A percentile compares a stretch with the other conserved stretches of the same genome.
Conservation (phyloP, 176 grass and related monocot species). For the Avena atlantica region DNA sequence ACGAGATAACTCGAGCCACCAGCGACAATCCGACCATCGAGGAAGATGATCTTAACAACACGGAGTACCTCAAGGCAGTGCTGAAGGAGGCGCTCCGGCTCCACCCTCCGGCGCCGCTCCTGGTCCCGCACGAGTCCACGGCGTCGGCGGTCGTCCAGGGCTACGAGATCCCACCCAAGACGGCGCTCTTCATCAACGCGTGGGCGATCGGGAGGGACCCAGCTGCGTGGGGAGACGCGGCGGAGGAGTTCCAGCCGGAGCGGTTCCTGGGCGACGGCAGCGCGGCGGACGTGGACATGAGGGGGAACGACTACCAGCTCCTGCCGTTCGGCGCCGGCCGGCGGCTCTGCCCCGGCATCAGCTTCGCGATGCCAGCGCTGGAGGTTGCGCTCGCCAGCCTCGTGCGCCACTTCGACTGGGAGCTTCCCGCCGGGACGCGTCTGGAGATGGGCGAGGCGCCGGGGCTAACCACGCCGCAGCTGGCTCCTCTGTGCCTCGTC, state of each 20-base stretch:
- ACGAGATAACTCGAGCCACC: conserved; percentile 40
- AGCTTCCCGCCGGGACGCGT: conserved; percentile 24
- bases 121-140: conserved; percentile 57
- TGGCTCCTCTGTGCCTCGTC: conserved; percentile 43
- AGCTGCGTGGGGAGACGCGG: conserved; percentile 44
- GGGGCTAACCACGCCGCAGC: conserved; percentile 41
- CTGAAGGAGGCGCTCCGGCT: conserved; percentile 71
- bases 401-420: conserved; percentile 52
- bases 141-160: conserved; percentile 36
- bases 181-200: conserved; percentile 60
- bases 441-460: conserved; percentile 59
- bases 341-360: conserved; percentile 54
- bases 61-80: conserved; percentile 58
- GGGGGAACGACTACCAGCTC: conserved; percentile 51
- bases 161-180: conserved; percentile 56
- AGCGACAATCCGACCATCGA: conserved; percentile 16
- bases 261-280: conserved; percentile 40
- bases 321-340: conserved; percentile 56
- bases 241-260: conserved; percentile 72
- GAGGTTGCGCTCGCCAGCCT: conserved; percentile 54
- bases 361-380: conserved; percentile 34
- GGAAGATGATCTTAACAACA: conserved; percentile 39
- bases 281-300: conserved; percentile 26
- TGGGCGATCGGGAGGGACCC: conserved; percentile 79
- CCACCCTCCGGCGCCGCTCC: conserved; percentile 63